Conservation (phyloP, 768 basidiomycete genomes). For the Cystofilobasidium capitatum region DNA sequence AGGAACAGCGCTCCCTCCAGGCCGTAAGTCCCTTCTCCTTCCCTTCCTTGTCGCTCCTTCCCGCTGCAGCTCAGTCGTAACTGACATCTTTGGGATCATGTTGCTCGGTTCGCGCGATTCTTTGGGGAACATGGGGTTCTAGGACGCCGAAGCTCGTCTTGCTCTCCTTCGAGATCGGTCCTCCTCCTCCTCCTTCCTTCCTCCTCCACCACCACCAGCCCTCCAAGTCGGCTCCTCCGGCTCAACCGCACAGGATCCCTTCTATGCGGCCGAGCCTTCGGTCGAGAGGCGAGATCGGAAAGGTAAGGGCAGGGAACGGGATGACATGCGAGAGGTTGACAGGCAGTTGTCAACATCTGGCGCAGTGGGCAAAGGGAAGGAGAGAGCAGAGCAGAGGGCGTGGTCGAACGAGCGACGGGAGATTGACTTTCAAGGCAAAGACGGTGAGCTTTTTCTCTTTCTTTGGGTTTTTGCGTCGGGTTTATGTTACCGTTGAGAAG, state of each 20-base stretch:
- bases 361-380: slow-evolving; percentile 28
- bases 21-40: slow-evolving; percentile 28
- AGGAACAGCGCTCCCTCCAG: slow-evolving; percentile 36
- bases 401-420: slow-evolving; percentile 8
- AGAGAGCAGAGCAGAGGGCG: too few species aligned
- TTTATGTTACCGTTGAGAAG: too few species aligned
- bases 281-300: slow-evolving; percentile 30
- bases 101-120: not conserved
- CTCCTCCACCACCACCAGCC: slow-evolving; percentile 12
- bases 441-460: not conserved
- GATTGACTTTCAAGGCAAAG: not conserved
- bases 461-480: too few species aligned
- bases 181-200: slow-evolving; percentile 4
- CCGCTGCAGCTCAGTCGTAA: not conserved
- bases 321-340: slow-evolving; percentile 31
- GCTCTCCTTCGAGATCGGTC: slow-evolving; percentile 30
- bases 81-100: not conserved
- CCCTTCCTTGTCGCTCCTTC: too few species aligned
- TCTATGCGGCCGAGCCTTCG: slow-evolving; percentile 30
- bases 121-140: not conserved
- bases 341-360: not conserved
- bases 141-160: slow-evolving; percentile 37
- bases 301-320: slow-evolving; percentile 32
- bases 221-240: too few species aligned
- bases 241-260: slow-evolving; percentile 28